Conservation (phyloP, 1,139 yeast species). For the Citeromyces hawaiiensis region DNA sequence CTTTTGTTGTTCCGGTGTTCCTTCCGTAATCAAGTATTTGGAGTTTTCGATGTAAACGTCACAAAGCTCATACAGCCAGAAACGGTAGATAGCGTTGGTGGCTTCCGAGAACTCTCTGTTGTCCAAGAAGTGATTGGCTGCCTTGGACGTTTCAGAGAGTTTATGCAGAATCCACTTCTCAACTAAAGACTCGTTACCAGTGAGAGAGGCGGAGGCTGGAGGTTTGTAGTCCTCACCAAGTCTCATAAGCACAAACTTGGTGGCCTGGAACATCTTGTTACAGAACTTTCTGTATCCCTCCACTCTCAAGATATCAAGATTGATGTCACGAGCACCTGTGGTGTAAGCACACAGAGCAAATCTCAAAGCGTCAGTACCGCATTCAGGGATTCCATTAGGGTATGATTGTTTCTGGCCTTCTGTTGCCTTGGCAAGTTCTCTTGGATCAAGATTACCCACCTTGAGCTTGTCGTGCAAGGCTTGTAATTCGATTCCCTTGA, state of each 20-base stretch:
- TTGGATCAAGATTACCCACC: conserved; percentile 80
- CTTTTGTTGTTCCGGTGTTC: conserved; percentile 68
- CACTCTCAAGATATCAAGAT: conserved; percentile 89
- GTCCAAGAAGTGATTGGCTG: conserved; percentile 55
- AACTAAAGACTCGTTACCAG: conserved; percentile 83
- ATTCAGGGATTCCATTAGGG: conserved; percentile 97
- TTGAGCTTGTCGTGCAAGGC: conserved; percentile 66
- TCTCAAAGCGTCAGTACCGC: conserved; percentile 98
- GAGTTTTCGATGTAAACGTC: conserved; percentile 98
- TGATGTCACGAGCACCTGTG: conserved; percentile 97
- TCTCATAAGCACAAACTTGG: conserved; percentile 90
- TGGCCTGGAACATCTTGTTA: conserved; percentile 97
- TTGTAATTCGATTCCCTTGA: conserved; percentile 72
- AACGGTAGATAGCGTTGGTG: conserved; percentile 77
- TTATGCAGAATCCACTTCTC: conserved; percentile 95
- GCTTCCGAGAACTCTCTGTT: conserved; percentile 82
- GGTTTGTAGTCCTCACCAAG: conserved; percentile 83
- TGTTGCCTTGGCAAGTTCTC: conserved; percentile 77
- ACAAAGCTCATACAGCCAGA: conserved; percentile 90
- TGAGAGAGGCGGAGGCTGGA: conserved; percentile 42
- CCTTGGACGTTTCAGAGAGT: conserved; percentile 57
- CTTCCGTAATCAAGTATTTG: conserved; percentile 83
- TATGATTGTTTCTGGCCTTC: conserved; percentile 82
- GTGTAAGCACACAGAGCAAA: conserved; percentile 97
- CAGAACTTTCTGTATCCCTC: conserved; percentile 99